Base-by-base conservation (phyloP, 2,329 filamentous ascomycete genomes). In the Botrytis porri region DNA sequence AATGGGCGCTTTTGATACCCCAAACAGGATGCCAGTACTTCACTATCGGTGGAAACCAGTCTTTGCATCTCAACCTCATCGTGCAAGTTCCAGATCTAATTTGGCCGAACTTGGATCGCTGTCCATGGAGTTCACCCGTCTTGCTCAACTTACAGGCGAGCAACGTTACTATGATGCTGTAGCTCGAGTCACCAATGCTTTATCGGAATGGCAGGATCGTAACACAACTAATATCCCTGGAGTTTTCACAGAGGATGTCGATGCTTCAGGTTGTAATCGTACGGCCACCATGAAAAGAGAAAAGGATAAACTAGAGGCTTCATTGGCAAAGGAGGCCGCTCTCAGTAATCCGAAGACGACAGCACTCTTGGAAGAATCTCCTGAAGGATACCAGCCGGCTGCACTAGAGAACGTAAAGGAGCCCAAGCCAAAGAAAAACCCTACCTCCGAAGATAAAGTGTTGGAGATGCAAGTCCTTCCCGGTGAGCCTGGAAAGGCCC, bases 111-210 rank as follows among this genome's bases (percentile, higher is more conserved):
- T 81, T 54, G 95, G 92, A 2, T 93, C 93, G 18, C 84, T 98
- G 75, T 91, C 91, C 14, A 86, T 98, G 85, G 95, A 98, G 81
- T 97, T 98, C 81, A 97, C 94, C 1, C 89, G 94, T 25, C 86
- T 98, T 62, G 93, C 94, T 14, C 95, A 98, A 82, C 84, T 98
- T 75, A 97, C 95, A 0, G 89, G 89, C 73, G 86, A 95, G 74
- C 83, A 91, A 77, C 94, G 91, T 80, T 98, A 97, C 83, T 98
- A 97, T 80, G 95, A 97, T 83, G 94, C 94, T 25, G 86, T 97
- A 74, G 93, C 93, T 66, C 90, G 94, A 74, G 93, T 98, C 78
- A 97, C 93, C 29, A 86, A 97, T 79, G 91, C 90, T 12, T 86
- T 98, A 39, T 88, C 94, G 75, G 88, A 91, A 69, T 89, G 91